phyloP scores from a whole-genome alignment of 768 basidiomycete genomes.

The Atractiella rhizophila region DNA sequence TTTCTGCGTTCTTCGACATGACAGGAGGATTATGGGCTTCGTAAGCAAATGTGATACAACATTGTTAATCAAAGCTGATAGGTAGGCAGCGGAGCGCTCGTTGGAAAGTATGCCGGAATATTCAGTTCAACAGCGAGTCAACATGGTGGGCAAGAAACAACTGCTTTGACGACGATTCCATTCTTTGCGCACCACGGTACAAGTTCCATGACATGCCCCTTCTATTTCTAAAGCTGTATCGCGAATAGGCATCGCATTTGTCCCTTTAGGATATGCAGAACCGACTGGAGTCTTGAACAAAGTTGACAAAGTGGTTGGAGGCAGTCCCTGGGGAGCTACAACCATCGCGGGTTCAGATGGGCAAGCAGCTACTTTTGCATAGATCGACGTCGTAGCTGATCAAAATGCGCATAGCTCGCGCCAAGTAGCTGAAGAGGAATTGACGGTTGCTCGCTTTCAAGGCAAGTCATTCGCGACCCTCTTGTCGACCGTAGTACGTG shows the following conservation, averaged over 20 bases:
- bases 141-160: constrained; percentile 50
- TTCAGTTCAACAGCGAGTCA: constrained; percentile 49
- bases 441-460: no score
- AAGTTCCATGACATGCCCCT: background rate
- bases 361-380: no score
- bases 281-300: no score
- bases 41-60: no score
- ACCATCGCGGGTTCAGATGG: constrained; percentile 1
- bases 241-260: constrained; percentile 34
- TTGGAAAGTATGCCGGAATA: constrained; percentile 47
- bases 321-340: constrained; percentile 46
- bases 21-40: constrained; percentile 40
- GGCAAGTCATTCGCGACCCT: no score
- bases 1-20: constrained; percentile 38
- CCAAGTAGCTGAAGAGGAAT: no score
- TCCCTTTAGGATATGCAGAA: constrained; percentile 35
- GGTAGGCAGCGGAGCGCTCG: constrained; percentile 29
- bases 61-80: no score
- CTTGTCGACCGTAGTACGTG: no score
- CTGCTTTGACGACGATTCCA: constrained; percentile 28
- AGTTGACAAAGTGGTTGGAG: constrained; percentile 24
- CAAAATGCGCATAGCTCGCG: no score
- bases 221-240: constrained; percentile 42
- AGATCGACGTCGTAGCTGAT: no score
- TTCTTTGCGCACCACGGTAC: constrained; percentile 30